Base-by-base conservation (phyloP, 257 asterid species). In the Primulina huaijiensis region DNA sequence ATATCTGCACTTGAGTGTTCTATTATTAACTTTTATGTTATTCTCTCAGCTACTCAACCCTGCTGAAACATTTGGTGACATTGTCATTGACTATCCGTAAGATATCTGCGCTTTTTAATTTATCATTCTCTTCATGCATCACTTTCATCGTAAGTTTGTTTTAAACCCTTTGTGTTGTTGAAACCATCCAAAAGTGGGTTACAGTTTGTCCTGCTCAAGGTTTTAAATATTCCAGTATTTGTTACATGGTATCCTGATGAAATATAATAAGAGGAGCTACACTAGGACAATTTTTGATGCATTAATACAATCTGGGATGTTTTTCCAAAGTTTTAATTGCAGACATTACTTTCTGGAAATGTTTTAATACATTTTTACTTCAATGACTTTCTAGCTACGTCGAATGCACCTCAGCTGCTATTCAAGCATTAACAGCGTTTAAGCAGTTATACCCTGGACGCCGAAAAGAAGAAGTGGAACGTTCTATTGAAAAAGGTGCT, bases 401-500 rank as follows among this genome's bases (percentile, higher is more conserved):
- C 20, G 97, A 90, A 73, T 93, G 99, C 83, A 89, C 99, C 70
- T 93, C 99, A n/a, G 97, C 99, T 62, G 88, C 97, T 59, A 89
- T 93, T 81, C 99, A 93, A 85, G 96, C 92, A 50, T 76, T 90
- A 78, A 76, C 84, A 35, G 75, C 80, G 74, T 93, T 93, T 75
- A 93, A 83, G 81, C 78, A 83, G 65, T 69, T 89, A 76, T 90
- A 89, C 80, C 97, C 99, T 65, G 96, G 87, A 65, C 96, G 90
- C 66, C 87, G 96, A 19, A 89, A 76, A 71, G 90, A 78, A 70
- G 97, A 90, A 76, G 85, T 93, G 63, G 90, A 86, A 33, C 65
- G 29, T 58, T 82, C 92, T 75, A 82, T 93, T 40, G 92, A 88
- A 72, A 85, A 78, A 74, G 82, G 89, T 82, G 91, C 83, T 9